Conservation (phyloP, 169 alveolate species). For the Perkinsus olseni region DNA sequence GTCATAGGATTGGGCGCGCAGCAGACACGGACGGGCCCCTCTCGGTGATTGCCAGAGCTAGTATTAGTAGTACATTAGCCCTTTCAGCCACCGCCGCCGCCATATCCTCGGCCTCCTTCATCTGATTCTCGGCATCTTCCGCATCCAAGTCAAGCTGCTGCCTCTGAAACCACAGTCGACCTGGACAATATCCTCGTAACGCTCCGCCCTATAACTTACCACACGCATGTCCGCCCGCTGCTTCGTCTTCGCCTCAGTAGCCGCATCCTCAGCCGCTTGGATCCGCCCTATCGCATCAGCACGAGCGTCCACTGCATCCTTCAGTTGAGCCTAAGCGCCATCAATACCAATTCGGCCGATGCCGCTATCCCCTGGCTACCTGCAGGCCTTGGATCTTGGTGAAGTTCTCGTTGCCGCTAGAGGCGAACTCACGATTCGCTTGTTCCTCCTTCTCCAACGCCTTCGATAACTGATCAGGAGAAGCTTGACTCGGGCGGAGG, state of each 20-base stretch:
- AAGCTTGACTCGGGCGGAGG: too few species aligned
- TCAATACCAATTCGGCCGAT: not conserved
- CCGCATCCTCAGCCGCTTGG: not conserved
- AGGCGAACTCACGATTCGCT: not conserved
- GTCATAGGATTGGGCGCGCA: not conserved
- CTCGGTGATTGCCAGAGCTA: too few species aligned
- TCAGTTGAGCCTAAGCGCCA: not conserved
- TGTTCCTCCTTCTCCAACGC: not conserved
- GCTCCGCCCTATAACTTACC: not conserved
- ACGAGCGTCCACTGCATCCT: not conserved
- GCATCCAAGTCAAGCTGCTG: not conserved
- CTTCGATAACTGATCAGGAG: not conserved
- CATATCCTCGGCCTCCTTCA: not conserved
- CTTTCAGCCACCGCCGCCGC: not conserved
- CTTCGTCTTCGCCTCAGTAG: not conserved
- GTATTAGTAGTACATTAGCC: not conserved
- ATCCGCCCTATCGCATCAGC: not conserved
- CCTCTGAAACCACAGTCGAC: not conserved
- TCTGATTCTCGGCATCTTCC: not conserved
- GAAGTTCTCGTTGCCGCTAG: not conserved
- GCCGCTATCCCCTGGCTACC: not conserved
- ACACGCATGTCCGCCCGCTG: not conserved
- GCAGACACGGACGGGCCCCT: not conserved
- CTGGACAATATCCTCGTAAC: not conserved
- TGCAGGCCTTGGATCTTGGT: not conserved